These are phyloP conservation scores for Pseudogymnoascus sp. DNA, from an alignment of 2,329 filamentous ascomycete species.

Conservation along the genomic window DNA sequence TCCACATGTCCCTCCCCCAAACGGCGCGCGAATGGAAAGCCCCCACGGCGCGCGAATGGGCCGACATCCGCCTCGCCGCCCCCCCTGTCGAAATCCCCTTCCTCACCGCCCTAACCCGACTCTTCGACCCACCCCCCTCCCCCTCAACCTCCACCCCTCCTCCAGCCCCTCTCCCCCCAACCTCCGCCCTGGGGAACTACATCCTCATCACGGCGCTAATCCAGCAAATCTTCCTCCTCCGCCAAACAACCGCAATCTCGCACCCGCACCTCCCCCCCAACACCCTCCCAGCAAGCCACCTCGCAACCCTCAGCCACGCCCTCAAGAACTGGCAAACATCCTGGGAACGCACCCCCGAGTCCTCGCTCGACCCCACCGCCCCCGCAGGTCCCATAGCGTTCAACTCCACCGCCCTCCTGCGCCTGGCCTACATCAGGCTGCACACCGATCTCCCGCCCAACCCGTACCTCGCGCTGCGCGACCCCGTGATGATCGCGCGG, in stretches of 20 bases:
- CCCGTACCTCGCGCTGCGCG: constrained; percentile 55
- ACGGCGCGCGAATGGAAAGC: constrained; percentile 49
- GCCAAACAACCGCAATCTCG: constrained; percentile 32
- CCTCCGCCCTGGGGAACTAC: constrained; percentile 59
- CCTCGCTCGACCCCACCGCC: constrained; percentile 39
- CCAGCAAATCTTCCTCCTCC: constrained; percentile 63
- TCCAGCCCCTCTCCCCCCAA: constrained; percentile 32
- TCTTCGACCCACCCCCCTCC: constrained; percentile 31
- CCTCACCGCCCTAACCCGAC: constrained; percentile 46
- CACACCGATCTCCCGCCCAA: constrained; percentile 57
- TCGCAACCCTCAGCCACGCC: constrained; percentile 47
- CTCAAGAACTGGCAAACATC: constrained; percentile 49
- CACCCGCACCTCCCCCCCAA: neutral
- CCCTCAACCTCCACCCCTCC: constrained; percentile 39
- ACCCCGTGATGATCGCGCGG: constrained; percentile 51
- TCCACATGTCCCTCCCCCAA: constrained; percentile 47
- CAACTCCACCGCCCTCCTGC: constrained; percentile 53
- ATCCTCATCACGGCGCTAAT: constrained; percentile 63
- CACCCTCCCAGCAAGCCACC: constrained; percentile 35
- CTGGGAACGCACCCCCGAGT: constrained; percentile 39
- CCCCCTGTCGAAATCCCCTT: constrained; percentile 44
- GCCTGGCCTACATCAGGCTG: constrained; percentile 54
- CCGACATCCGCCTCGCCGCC: constrained; percentile 44
- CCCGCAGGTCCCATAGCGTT: constrained; percentile 55
- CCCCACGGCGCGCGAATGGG: constrained; percentile 51